phyloP scores from a whole-genome alignment of 441 rosid species.

The Francoa sonchifolia region DNA sequence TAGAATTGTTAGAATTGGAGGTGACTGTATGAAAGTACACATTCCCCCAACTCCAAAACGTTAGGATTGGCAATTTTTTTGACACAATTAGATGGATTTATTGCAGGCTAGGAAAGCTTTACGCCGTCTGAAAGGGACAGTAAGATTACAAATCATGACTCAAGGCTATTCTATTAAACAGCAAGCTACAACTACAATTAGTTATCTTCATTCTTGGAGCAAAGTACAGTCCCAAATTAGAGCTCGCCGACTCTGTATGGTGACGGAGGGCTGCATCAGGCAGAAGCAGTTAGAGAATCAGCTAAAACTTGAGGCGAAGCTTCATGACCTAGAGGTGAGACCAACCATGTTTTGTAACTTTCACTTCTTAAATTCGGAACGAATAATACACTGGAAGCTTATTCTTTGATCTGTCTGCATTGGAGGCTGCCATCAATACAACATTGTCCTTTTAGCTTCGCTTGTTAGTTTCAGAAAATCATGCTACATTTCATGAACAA shows the following conservation, averaged over 20 bases:
- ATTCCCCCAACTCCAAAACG: background rate
- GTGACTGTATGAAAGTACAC: background rate
- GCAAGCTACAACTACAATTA: constrained; percentile 48
- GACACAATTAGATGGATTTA: background rate
- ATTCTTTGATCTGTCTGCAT: background rate
- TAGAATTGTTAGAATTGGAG: background rate
- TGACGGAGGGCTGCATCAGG: constrained; percentile 50
- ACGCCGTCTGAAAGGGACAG: constrained; percentile 50
- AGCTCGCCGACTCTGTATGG: constrained; percentile 70
- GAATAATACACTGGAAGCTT: background rate
- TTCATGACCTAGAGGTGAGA: constrained; percentile 72
- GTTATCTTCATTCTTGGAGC: constrained; percentile 79
- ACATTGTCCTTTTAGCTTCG: too few species aligned
- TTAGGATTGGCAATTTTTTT: background rate
- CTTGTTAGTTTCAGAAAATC: too few species aligned
- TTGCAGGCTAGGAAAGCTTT: constrained; percentile 65
- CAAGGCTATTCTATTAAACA: constrained; percentile 38
- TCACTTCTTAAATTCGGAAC: background rate
- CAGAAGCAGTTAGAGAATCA: constrained; percentile 82
- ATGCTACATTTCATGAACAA: too few species aligned
- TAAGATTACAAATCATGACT: constrained; percentile 35
- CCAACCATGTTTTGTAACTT: background rate
- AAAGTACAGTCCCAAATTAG: constrained; percentile 52
- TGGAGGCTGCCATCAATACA: background rate
- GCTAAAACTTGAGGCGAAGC: constrained; percentile 83